These are phyloP conservation scores for Papiliotrema flavescens DNA, from an alignment of 1,284 basidiomycete genomes.

Conservation along the genomic window DNA sequence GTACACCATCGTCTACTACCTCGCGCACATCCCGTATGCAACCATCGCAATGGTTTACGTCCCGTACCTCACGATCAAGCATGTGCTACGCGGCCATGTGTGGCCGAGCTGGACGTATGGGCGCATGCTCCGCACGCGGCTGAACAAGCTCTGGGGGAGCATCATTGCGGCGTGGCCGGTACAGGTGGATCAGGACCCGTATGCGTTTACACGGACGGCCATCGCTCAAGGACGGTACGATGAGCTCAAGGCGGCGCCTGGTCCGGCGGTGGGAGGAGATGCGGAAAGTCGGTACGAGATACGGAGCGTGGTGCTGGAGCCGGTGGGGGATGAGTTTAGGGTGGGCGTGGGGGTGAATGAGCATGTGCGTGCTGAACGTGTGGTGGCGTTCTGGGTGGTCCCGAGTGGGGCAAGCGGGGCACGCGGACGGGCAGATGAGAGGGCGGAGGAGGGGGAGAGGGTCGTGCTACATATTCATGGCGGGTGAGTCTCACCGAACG, in stretches of 20 bases:
- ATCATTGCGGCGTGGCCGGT: neutral
- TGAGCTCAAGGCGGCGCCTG: too few species aligned
- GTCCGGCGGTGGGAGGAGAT: too few species aligned
- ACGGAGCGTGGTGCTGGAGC: neutral
- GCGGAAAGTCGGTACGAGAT: neutral
- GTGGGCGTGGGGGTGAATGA: neutral
- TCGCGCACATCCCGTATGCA: neutral
- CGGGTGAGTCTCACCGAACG: too few species aligned
- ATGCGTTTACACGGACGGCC: too few species aligned
- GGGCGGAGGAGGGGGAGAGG: slow-evolving; percentile 20
- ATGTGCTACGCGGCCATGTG: neutral
- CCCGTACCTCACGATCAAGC: neutral
- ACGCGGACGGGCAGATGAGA: neutral
- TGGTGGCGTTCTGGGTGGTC: neutral
- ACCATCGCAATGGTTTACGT: neutral
- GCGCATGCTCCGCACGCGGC: neutral
- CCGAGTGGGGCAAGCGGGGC: neutral
- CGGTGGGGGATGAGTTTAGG: neutral
- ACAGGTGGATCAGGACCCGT: too few species aligned
- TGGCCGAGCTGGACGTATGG: neutral
- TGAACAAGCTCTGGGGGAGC: neutral
- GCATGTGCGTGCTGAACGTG: neutral
- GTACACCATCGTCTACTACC: neutral
- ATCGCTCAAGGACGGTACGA: too few species aligned
- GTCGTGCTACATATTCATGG: slow-evolving; percentile 22